Conservation (phyloP, 805 yeast species). For the Candida krabiensis region DNA sequence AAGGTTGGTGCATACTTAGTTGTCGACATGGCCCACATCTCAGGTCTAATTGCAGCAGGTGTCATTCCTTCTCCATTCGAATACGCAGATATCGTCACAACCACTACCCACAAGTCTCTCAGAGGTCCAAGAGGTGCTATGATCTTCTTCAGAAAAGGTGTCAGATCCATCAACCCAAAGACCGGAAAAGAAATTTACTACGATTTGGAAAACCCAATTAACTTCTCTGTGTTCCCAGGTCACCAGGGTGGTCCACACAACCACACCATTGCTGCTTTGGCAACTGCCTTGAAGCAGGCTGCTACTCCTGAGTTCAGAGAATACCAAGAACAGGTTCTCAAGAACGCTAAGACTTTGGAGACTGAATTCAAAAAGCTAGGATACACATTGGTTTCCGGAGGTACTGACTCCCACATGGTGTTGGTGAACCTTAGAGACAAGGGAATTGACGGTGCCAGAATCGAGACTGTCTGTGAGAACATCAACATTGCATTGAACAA, state of each 20-base stretch:
- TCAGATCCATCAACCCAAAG: slow-evolving; percentile 80
- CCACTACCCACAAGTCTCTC: slow-evolving; percentile 97
- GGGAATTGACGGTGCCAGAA: slow-evolving; percentile 95
- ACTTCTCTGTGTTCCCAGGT: slow-evolving; percentile 99
- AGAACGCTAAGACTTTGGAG: slow-evolving; percentile 86
- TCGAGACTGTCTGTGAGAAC: slow-evolving; percentile 91
- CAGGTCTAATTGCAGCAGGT: slow-evolving; percentile 94
- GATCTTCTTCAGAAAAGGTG: slow-evolving; percentile 98
- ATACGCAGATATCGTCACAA: slow-evolving; percentile 95
- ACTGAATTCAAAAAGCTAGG: slow-evolving; percentile 66
- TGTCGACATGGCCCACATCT: slow-evolving; percentile 98
- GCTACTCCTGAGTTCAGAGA: slow-evolving; percentile 84
- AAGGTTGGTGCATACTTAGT: slow-evolving; percentile 95
- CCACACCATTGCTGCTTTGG: slow-evolving; percentile 97
- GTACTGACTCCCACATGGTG: slow-evolving; percentile 97
- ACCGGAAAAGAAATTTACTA: slow-evolving; percentile 89
- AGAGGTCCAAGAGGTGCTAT: slow-evolving; percentile 99
- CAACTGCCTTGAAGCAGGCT: slow-evolving; percentile 96
- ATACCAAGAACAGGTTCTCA: slow-evolving; percentile 85
- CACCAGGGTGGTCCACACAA: slow-evolving; percentile 99
- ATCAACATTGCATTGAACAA: slow-evolving; percentile 95
- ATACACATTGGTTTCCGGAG: slow-evolving; percentile 84
- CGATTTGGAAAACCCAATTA: slow-evolving; percentile 92
- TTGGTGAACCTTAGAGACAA: slow-evolving; percentile 85
- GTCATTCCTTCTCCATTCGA: slow-evolving; percentile 96